Evolutionary conservation across 441 rosid species (phyloP), one percentile per base, ranked within the genome.

Genomic region (Pelargonium citronellum): DNA sequence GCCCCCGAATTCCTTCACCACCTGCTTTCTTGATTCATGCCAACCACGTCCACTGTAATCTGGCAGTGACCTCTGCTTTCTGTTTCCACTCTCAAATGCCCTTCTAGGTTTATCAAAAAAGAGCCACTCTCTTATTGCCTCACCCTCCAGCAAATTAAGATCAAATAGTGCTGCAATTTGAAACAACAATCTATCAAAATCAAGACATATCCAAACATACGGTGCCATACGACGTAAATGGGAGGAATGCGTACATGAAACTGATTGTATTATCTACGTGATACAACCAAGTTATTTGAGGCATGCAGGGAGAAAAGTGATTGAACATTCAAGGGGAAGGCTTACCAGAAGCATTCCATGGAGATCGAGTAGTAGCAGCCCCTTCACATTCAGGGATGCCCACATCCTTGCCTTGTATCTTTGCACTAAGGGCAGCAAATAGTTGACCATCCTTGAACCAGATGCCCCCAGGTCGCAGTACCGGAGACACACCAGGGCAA

Each of bases 331-430:
- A 3, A 53, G 58, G 8, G 16, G 20, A 47, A 53, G 8, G 58
- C 67, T 79, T 67, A 85, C 92, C 83, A 65, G 84, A 64, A 72
- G 89, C 83, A 67, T 86, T 88, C 92, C 92, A 85, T 13, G 92
- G 90, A 69, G 83, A 79, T 82, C 82, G 84, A 78, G 77, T 81
- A 71, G 80, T 81, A 49, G 83, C 92, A 65, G 90, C 92, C 68
- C 92, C 92, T 64, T 82, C 83, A 69, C 92, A 88, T 19, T 79
- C 82, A 46, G 90, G 92, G 71, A 88, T 88, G 46, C 92, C 92
- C 53, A 88, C 92, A 72, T 79, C 77, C 80, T 84, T 88, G 71
- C 83, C 89, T 76, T 62, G 80, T 22, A 82, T 72, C 86, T 83
- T 88, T 5, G 87, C 84, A 24, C 75, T 73, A 75, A 82, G 87